Evolutionary conservation across 2,329 filamentous ascomycete genomes (phyloP), one percentile per base, ranked within the genome.

Genomic region (Aspergillus calidoustus): DNA sequence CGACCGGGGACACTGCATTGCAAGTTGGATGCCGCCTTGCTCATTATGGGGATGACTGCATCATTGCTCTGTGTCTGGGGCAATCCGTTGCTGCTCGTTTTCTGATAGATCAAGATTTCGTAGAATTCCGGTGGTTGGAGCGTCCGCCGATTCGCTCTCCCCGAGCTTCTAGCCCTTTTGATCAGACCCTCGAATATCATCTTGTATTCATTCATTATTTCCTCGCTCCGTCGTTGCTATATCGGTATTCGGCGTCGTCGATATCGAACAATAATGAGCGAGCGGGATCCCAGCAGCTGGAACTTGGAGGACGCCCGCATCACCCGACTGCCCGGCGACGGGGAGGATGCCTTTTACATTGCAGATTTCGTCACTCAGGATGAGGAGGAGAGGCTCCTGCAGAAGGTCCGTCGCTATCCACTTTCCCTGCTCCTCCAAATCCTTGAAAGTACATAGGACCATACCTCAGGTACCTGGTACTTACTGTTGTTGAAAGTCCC

Each of bases 281-380:
- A 54, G 70, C 50, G 69, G 64, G 56, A 22, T 43, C 6, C 19
- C 19, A 19, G 25, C 25, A 4, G 25, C 25, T 56, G 50, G 28
- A 52, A 69, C 62, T 69, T 79, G 7, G 68, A 76, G 61, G 59
- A 64, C n/a, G 69, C 68, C 41, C 69, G 72, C 52, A 76, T 79
- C 56, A 65, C 54, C 5, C 66, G 66, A 9, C 62, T 80, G 43
- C 74, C 77, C 1, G 34, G 34, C 34, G 34, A 41, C 34, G 34
- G 34, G 8, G 66, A 70, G 3, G 72, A 71, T 38, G 91, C 92
- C 57, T 97, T 89, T 80, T 97, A 98, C 79, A 89, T 97, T 60
- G 84, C 92, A 7, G 83, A 93, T 74, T 97, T 97, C 79, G 90
- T 98, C 74, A 89, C 85, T 4, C 76, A 82, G 58, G 86, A 89